Evolutionary conservation across 306 rosid genomes (phyloP).

Genomic region (Datisca glomerata): DNA sequence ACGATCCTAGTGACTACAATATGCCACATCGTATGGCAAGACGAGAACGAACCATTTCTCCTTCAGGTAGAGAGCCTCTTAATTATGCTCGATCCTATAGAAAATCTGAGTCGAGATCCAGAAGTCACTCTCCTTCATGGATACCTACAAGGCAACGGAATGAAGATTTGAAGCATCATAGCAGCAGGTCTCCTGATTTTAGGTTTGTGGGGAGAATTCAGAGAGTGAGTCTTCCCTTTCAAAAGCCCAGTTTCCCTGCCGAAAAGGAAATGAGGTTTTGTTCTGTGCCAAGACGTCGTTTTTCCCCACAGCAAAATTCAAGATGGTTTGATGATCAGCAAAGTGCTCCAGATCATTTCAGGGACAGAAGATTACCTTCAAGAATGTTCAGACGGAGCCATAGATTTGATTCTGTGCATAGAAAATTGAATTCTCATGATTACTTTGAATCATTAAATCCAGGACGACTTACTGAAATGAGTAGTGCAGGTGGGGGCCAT

Average conservation of each 20-base stretch:
- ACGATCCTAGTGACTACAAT: slow-evolving; percentile 16
- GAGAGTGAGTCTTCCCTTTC: slow-evolving; percentile 17
- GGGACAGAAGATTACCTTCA: slow-evolving; percentile 17
- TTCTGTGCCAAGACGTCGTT: slow-evolving; percentile 18
- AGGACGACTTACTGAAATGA: slow-evolving; percentile 12
- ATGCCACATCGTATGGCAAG: slow-evolving; percentile 18
- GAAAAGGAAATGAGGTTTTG: slow-evolving; percentile 16
- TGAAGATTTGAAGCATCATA: slow-evolving; percentile 11
- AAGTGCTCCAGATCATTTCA: slow-evolving; percentile 16
- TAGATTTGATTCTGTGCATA: slow-evolving; percentile 17
- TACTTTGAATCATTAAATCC: slow-evolving; percentile 17
- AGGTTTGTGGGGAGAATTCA: slow-evolving; percentile 19
- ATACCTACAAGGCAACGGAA: slow-evolving; percentile 11
- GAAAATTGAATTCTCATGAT: slow-evolving; percentile 18
- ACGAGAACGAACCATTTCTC: slow-evolving; percentile 21
- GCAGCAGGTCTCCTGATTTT: slow-evolving; percentile 27
- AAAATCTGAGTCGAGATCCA: slow-evolving; percentile 20
- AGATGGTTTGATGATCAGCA: slow-evolving; percentile 26
- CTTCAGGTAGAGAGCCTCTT: slow-evolving; percentile 15
- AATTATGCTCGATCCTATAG: slow-evolving; percentile 18
- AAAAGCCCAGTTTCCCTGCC: slow-evolving; percentile 17
- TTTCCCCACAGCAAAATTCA: slow-evolving; percentile 15
- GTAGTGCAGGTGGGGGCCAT: slow-evolving; percentile 7
- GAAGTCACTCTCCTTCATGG: slow-evolving; percentile 28
- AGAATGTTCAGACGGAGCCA: slow-evolving; percentile 17